These are phyloP conservation scores for Iberis pinnata DNA, from an alignment of 345 rosid species.

Conservation along the genomic window DNA sequence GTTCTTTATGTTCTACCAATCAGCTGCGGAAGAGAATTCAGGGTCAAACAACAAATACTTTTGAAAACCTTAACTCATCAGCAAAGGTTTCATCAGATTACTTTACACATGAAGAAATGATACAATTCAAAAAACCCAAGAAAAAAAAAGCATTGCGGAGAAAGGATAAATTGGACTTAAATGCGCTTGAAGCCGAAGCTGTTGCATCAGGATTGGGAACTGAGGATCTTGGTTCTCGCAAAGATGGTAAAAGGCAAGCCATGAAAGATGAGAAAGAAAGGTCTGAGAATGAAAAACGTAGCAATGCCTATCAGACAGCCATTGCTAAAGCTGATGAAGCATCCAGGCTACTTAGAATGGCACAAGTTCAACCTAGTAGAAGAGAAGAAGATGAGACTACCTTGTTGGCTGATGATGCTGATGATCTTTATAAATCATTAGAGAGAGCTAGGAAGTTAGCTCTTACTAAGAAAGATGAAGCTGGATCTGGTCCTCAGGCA, in stretches of 20 bases:
- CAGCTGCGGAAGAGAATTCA: slow-evolving; percentile 83
- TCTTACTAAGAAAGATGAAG: slow-evolving; percentile 58
- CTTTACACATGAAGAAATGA: slow-evolving; percentile 82
- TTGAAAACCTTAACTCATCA: slow-evolving; percentile 63
- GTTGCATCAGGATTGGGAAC: slow-evolving; percentile 69
- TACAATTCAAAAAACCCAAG: slow-evolving; percentile 81
- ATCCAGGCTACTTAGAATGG: slow-evolving; percentile 61
- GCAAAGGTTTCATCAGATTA: slow-evolving; percentile 70
- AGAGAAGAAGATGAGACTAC: slow-evolving; percentile 53
- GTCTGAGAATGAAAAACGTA: slow-evolving; percentile 68
- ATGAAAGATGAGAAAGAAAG: slow-evolving; percentile 70
- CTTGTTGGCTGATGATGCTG: slow-evolving; percentile 68
- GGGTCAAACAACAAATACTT: slow-evolving; percentile 45
- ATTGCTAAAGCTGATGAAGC: slow-evolving; percentile 86
- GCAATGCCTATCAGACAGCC: slow-evolving; percentile 66
- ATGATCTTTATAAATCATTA: slow-evolving; percentile 71
- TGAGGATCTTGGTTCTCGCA: slow-evolving; percentile 92
- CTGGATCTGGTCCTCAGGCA: slow-evolving; percentile 61
- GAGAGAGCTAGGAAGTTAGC: slow-evolving; percentile 82
- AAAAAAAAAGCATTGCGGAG: slow-evolving; percentile 76
- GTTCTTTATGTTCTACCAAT: slow-evolving; percentile 7
- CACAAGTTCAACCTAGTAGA: slow-evolving; percentile 42
- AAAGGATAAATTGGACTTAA: slow-evolving; percentile 83
- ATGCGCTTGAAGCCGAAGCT: slow-evolving; percentile 89
- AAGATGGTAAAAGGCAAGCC: slow-evolving; percentile 72